A percentile compares a stretch with the other conserved stretches of the same genome.
Evolutionary conservation across 805 yeast species (phyloP).

Genomic region (Ogataea pini): DNA sequence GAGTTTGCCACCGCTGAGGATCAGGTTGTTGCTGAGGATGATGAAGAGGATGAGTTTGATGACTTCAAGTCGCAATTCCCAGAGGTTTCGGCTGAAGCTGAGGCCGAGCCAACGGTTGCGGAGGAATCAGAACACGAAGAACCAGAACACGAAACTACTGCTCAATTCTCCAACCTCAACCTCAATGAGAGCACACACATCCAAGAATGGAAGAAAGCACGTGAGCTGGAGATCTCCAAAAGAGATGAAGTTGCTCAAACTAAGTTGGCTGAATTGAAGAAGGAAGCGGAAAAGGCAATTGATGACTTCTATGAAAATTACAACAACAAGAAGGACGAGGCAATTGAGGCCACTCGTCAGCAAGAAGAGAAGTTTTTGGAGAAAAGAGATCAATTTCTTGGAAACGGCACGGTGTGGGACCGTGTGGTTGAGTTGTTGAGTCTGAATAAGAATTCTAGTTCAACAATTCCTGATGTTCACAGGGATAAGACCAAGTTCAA

Average conservation of each 20-base stretch:
- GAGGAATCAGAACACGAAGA: slow-evolving; percentile 8
- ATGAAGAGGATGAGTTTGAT: slow-evolving; percentile 48
- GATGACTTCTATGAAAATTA: slow-evolving; percentile 93
- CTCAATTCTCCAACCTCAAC: slow-evolving; percentile 39
- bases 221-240: slow-evolving; percentile 73
- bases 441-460: slow-evolving; percentile 37
- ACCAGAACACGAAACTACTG: slow-evolving; percentile 18
- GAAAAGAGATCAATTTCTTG: slow-evolving; percentile 67
- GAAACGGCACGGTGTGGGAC: slow-evolving; percentile 55
- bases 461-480: slow-evolving; percentile 32
- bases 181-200: slow-evolving; percentile 58
- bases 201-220: slow-evolving; percentile 78
- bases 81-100: slow-evolving; percentile 42
- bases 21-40: slow-evolving; percentile 47
- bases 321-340: slow-evolving; percentile 76
- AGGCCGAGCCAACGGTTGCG: slow-evolving; percentile 15
- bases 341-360: slow-evolving; percentile 58
- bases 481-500: slow-evolving; percentile 58
- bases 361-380: slow-evolving; percentile 73
- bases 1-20: slow-evolving; percentile 71
- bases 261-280: slow-evolving; percentile 65
- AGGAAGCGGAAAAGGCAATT: slow-evolving; percentile 76
- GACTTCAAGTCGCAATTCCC: slow-evolving; percentile 69
- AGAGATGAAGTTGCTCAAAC: slow-evolving; percentile 71
- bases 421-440: slow-evolving; percentile 49